Conservation (phyloP, 2,329 filamentous ascomycete species). For the Xylaria sp. region DNA sequence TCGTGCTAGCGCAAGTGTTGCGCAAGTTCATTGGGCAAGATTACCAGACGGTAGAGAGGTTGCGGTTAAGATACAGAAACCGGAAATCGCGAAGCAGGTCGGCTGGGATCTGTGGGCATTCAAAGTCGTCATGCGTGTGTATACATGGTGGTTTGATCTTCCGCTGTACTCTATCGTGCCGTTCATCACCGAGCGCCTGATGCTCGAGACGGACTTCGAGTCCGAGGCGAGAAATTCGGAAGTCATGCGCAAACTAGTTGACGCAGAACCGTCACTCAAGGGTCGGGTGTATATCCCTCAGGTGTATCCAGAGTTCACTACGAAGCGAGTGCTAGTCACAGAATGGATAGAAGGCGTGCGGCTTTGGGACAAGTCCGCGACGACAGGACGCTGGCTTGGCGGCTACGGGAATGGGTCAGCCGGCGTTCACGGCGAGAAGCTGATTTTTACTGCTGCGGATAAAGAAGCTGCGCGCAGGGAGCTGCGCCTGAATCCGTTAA, state of each 20-base stretch:
- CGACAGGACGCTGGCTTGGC: constrained; percentile 81
- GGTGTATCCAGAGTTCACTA: constrained; percentile 84
- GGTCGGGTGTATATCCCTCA: constrained; percentile 88
- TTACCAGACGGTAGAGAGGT: constrained; percentile 89
- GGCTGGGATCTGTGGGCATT: constrained; percentile 97
- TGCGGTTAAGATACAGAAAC: constrained; percentile 96
- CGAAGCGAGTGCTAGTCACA: constrained; percentile 86
- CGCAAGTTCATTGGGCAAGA: constrained; percentile 95
- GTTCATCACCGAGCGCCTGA: constrained; percentile 90
- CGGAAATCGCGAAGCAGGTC: constrained; percentile 90
- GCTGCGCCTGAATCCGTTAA: constrained; percentile 62
- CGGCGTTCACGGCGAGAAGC: constrained; percentile 74
- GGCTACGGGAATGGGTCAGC: constrained; percentile 80
- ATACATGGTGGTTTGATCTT: constrained; percentile 91
- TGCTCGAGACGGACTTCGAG: constrained; percentile 92
- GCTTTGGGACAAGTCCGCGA: constrained; percentile 88
- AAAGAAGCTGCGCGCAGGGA: constrained; percentile 58
- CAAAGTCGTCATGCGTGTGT: constrained; percentile 84
- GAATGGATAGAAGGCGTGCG: constrained; percentile 98
- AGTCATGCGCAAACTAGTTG: constrained; percentile 81
- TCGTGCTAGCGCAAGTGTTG: constrained; percentile 86
- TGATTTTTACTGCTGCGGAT: constrained; percentile 63
- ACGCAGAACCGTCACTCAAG: constrained; percentile 77
- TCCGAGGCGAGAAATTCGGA: constrained; percentile 92
- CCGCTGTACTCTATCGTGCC: constrained; percentile 91